phyloP scores from a whole-genome alignment of 345 rosid species.

The Heritiera fomes region DNA sequence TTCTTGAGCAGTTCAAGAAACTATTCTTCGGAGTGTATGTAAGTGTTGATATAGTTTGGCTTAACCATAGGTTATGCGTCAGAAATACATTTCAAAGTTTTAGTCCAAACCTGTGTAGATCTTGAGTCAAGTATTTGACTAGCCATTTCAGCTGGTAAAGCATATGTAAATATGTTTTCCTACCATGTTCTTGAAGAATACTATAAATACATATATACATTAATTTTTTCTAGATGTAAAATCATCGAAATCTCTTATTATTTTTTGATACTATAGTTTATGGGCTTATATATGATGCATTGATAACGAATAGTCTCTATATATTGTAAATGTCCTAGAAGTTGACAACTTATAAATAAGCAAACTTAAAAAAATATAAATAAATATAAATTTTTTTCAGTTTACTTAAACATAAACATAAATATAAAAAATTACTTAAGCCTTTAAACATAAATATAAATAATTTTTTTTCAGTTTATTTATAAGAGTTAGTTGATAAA shows the following conservation, averaged over 20 bases:
- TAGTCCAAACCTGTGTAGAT: neutral
- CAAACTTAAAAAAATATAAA: too few species aligned
- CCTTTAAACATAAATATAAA: too few species aligned
- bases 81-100: neutral
- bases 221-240: neutral
- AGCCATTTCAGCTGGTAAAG: constrained; percentile 29
- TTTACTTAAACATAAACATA: too few species aligned
- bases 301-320: too few species aligned
- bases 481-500: too few species aligned
- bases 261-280: too few species aligned
- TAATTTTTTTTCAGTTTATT: too few species aligned
- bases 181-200: neutral
- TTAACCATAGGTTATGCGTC: neutral
- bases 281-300: neutral
- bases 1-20: constrained; percentile 37
- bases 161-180: constrained; percentile 30
- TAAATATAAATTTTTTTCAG: too few species aligned
- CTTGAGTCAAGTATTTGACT: neutral
- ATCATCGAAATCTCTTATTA: neutral
- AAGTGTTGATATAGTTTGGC: constrained; percentile 28
- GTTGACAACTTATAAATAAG: too few species aligned
- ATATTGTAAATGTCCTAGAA: too few species aligned
- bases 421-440: too few species aligned
- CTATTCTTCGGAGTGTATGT: constrained; percentile 17
- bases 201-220: constrained; percentile 17